Conservation (phyloP, 2,329 filamentous ascomycete species). For the Graphilbum sp. region DNA sequence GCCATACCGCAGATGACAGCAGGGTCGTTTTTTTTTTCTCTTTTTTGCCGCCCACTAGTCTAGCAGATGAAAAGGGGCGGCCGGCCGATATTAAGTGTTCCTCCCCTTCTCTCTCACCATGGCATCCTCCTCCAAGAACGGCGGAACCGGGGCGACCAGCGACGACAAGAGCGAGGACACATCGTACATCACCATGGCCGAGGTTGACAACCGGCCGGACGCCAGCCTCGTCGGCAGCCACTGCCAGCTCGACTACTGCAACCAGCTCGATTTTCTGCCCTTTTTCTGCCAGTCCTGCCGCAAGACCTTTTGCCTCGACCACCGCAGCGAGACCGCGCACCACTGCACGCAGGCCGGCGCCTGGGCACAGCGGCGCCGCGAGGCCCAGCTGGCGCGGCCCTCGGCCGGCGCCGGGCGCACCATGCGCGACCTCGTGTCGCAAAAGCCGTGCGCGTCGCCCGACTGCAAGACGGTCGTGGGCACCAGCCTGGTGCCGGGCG, state of each 20-base stretch:
- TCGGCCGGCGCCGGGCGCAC: conserved; percentile 37
- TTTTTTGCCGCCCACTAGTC: background rate
- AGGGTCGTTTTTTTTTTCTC: background rate
- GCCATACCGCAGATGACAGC: background rate
- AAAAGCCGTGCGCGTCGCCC: conserved; percentile 52
- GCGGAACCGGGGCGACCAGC: background rate
- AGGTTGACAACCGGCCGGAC: conserved; percentile 23
- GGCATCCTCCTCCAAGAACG: no score
- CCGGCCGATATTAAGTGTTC: no score
- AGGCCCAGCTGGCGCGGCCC: conserved; percentile 34
- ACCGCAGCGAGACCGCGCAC: conserved; percentile 75
- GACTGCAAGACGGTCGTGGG: conserved; percentile 56
- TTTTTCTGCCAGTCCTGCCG: conserved; percentile 84
- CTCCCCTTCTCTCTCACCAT: conserved; percentile 7
- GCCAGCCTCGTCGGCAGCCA: conserved; percentile 75
- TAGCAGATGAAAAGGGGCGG: no score
- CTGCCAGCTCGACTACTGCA: conserved; percentile 83
- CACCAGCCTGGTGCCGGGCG: conserved; percentile 48
- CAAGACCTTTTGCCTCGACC: conserved; percentile 80
- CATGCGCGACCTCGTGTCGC: conserved; percentile 35
- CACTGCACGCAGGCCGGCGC: conserved; percentile 44
- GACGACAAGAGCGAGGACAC: conserved; percentile 16
- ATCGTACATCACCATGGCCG: conserved; percentile 57
- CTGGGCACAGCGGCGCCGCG: conserved; percentile 41
- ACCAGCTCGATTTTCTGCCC: conserved; percentile 89